phyloP scores from a whole-genome alignment of 73 alveolate genomes.

The Paramecium biaurelia region DNA sequence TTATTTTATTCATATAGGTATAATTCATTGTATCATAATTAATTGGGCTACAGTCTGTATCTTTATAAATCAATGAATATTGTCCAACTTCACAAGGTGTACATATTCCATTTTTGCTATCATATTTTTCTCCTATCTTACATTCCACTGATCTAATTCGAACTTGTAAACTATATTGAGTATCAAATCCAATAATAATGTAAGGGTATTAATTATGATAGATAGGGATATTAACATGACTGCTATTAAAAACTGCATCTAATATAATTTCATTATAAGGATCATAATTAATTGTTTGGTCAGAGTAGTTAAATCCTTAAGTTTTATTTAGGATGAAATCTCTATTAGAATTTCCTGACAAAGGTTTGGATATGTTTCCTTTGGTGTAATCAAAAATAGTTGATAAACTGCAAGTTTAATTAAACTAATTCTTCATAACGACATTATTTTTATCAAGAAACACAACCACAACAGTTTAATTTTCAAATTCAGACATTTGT shows the following conservation, averaged over 20 bases:
- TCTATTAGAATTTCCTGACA: not conserved
- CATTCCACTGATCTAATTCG: conserved; percentile 39
- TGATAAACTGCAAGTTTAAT: not conserved
- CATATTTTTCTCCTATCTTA: not conserved
- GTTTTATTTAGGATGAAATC: not conserved
- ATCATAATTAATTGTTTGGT: not conserved
- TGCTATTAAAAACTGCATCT: not conserved
- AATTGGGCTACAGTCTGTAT: not conserved
- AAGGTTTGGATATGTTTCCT: not conserved
- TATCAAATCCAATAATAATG: not conserved
- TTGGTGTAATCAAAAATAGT: not conserved
- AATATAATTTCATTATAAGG: not conserved
- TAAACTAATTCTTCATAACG: not conserved
- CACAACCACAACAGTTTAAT: not conserved
- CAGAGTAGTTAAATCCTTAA: conserved; percentile 11
- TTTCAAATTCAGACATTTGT: not conserved
- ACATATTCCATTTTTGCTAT: not conserved
- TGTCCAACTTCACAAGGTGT: not conserved
- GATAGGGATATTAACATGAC: not conserved
- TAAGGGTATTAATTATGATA: not conserved
- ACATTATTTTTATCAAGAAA: not conserved
- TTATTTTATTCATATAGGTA: not conserved
- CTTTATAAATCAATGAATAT: not conserved
- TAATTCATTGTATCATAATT: not conserved
- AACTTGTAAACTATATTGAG: not conserved